A percentile compares a stretch with the other conserved stretches of the same genome.
Evolutionary conservation across 2,329 filamentous ascomycete genomes (phyloP).

Genomic region (Seiridium unicorne): DNA sequence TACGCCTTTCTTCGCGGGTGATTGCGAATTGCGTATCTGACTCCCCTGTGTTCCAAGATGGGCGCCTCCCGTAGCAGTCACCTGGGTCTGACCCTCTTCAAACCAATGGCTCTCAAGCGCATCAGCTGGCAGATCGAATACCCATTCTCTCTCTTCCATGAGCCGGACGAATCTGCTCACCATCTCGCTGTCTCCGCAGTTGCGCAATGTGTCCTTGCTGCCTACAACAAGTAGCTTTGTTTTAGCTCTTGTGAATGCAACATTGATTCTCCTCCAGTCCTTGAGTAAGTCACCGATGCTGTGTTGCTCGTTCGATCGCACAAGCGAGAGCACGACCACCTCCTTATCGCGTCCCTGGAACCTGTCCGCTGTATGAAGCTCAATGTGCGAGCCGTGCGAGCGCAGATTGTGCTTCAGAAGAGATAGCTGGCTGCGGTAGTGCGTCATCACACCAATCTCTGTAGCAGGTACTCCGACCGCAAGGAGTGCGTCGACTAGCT

Average conservation of each 20-base stretch:
- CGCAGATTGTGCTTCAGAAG: constrained; percentile 74
- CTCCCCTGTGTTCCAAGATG: neutral
- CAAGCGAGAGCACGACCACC: constrained; percentile 81
- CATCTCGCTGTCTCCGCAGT: constrained; percentile 70
- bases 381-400: constrained; percentile 59
- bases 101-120: constrained; percentile 69
- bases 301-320: constrained; percentile 79
- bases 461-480: constrained; percentile 69
- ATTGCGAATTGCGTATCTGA: neutral
- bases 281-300: constrained; percentile 87
- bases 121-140: constrained; percentile 66
- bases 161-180: constrained; percentile 72
- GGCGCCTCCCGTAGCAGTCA: constrained; percentile 27
- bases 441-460: constrained; percentile 92
- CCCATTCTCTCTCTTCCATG: constrained; percentile 78
- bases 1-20: constrained; percentile 18
- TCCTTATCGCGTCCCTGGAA: constrained; percentile 98
- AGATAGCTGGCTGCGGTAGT: constrained; percentile 90
- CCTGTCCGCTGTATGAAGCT: constrained; percentile 95
- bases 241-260: constrained; percentile 89
- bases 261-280: constrained; percentile 92
- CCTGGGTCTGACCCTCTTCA: constrained; percentile 53
- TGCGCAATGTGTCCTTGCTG: constrained; percentile 75
- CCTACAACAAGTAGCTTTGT: constrained; percentile 90
- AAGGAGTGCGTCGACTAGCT: constrained; percentile 79